Base-by-base conservation (phyloP, 805 yeast species). In the Cyberlindnera meyerae region DNA sequence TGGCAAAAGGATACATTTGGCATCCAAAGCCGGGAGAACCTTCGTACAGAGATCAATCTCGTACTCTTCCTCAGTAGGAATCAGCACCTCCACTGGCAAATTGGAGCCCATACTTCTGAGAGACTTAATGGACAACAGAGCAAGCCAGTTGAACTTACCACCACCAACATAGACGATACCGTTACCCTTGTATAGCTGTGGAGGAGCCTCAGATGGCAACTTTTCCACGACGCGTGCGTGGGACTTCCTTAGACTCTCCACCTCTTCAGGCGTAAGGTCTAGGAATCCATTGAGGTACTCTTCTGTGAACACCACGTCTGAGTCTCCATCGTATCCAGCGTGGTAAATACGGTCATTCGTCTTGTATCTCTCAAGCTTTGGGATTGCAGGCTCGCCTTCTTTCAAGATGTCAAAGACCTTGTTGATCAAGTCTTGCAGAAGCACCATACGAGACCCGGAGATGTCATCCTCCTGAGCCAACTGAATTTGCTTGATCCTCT, bases 161-260 rank as follows among this genome's bases (percentile, higher is more conserved):
- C 83, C 83, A 8, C 80, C 83, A 29, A 76, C 79, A 44, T 68
- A 77, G 1, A 78, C 85, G 14, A 77, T 71, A 21, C 85, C 84
- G 50, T 73, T 63, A 2, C 79, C 74, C 5, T 56, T 52, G 50
- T 73, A 76, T 9, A 75, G 44, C 5, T 62, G 57, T 31, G 64
- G 37, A n/a, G 75, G 75, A 12, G 63, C 54, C 33, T 60, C 58
- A 36, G 66, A 67, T 38, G 81, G 83, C 54, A 81, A 51, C 22
- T 58, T 61, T 2, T 55, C 53, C 15, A 73, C 67, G 13, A 76
- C 72, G 29, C 50, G 47, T 8, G 47, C 41, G 54, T 81, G 88
- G 4, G 79, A 67, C 14, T 47, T 44, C 20, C 55, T 62, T 65
- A 81, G 60, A 17, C 67, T 59, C 1, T 49, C 43, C 26, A 75